A percentile compares a stretch with the other conserved stretches of the same genome.
Conservation (phyloP, 1,284 basidiomycete species). For the Paramarasmius palmivorus region DNA sequence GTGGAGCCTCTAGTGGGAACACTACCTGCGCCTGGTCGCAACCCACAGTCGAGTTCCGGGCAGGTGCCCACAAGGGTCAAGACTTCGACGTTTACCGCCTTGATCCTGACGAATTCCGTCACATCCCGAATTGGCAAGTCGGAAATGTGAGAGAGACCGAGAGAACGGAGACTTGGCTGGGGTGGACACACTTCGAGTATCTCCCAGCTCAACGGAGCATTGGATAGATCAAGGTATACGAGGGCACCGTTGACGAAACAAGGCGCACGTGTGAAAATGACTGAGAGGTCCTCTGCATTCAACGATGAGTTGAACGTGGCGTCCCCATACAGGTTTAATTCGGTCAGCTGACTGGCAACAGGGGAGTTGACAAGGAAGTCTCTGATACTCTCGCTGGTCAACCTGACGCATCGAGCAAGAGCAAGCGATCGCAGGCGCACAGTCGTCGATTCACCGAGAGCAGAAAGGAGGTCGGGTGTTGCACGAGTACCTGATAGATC, state of each 20-base stretch:
- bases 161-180: conserved; percentile 80
- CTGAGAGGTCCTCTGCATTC: conserved; percentile 63
- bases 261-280: conserved; percentile 76
- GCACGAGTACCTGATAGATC: conserved; percentile 87
- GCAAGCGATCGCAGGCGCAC: conserved; percentile 79
- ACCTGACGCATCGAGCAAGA: conserved; percentile 84
- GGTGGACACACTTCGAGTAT: conserved; percentile 60
- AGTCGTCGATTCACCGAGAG: conserved; percentile 63
- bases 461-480: conserved; percentile 73
- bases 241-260: conserved; percentile 80
- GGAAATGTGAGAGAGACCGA: conserved; percentile 88
- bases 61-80: conserved; percentile 82
- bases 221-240: conserved; percentile 89
- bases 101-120: conserved; percentile 67
- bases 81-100: conserved; percentile 82
- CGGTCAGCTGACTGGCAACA: conserved; percentile 64
- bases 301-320: conserved; percentile 85
- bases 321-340: conserved; percentile 91
- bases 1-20: conserved; percentile 35
- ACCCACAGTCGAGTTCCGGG: conserved; percentile 67
- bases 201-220: conserved; percentile 69
- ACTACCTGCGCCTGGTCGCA: conserved; percentile 31
- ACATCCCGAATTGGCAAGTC: conserved; percentile 69
- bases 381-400: conserved; percentile 80
- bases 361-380: conserved; percentile 74